Base-by-base conservation (phyloP, 2,329 filamentous ascomycete genomes). In the Phialocephala sp. region DNA sequence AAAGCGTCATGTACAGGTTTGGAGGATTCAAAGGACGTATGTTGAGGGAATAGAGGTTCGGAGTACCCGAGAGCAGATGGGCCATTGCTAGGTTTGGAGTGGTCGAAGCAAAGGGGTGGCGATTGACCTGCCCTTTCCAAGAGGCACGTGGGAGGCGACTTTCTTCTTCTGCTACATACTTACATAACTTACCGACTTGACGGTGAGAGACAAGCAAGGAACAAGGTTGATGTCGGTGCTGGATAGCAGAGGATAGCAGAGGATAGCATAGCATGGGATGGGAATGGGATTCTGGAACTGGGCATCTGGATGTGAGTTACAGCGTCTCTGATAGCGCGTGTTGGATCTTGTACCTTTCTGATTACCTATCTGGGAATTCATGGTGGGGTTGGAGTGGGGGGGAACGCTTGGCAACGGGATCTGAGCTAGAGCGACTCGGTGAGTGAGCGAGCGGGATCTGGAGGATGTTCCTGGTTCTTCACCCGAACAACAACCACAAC, bases 311-410 rank as follows among this genome's bases (percentile, higher is more conserved):
- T 50, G n/a, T 43, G 15, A 6, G 3, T 32, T 6, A 3, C 27
- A 32, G 8, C 2, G 22, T 22, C n/a, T n/a, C n/a, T 32, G 50
- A 54, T 54, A 54, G 35, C 50, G 32, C 27, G 32, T 22, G 50
- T 35, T 54, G 50, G 50, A 32, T 54, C 24, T 35, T 35, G 27
- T 32, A 32, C 27, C 27, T 32, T 32, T 32, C 27, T 32, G 27
- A 32, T 32, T 32, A 32, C 27, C 27, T 32, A 32, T 32, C 27
- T 32, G 27, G 27, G 27, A 3, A 32, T 12, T 27, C 1, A 18
- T 4, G 50, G 50, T 54, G 50, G 50, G 50, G 50, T 32, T 54
- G 50, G 27, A 54, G 50, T 35, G 50, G 50, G 50, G 50, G 50
- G 35, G n/a, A 3, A 32, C 3, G 6, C 27, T 32, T 32, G 27